Conservation (phyloP, 2,329 filamentous ascomycete genomes). For the Orbilia blumenaviensis region DNA sequence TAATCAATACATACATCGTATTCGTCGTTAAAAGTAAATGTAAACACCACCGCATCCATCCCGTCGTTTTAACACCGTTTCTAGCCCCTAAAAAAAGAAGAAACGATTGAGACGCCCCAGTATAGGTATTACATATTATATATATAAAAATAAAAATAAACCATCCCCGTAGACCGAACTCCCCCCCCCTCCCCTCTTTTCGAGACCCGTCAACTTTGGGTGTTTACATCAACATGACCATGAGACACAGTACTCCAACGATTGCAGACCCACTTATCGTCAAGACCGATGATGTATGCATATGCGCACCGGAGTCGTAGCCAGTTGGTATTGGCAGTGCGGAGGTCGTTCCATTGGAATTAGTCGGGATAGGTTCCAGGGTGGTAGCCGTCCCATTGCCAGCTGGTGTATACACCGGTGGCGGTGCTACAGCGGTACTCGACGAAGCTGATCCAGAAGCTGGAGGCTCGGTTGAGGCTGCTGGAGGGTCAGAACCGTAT, state of each 20-base stretch:
- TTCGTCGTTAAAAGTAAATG: not conserved
- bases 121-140: not conserved
- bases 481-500: no score
- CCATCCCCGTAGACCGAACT: not conserved
- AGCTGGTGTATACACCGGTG: not conserved
- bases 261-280: not conserved
- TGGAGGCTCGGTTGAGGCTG: not conserved
- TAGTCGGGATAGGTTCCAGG: not conserved
- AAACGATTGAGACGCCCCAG: no score
- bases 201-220: no score
- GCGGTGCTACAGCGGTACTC: no score
- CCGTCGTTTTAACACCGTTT: no score
- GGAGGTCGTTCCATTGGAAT: not conserved
- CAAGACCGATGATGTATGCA: not conserved
- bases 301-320: not conserved
- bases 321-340: not conserved
- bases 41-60: no score
- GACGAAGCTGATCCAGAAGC: no score
- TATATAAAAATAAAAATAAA: not conserved
- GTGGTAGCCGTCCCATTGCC: not conserved
- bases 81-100: no score
- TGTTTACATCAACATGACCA: no score
- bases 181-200: not conserved
- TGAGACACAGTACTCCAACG: not conserved
- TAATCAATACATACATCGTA: not conserved